Percentiles rank a stretch among this genome's conserved stretches.
Conservation (phyloP, 1,284 basidiomycete genomes). For the Wolfiporia cocos region DNA sequence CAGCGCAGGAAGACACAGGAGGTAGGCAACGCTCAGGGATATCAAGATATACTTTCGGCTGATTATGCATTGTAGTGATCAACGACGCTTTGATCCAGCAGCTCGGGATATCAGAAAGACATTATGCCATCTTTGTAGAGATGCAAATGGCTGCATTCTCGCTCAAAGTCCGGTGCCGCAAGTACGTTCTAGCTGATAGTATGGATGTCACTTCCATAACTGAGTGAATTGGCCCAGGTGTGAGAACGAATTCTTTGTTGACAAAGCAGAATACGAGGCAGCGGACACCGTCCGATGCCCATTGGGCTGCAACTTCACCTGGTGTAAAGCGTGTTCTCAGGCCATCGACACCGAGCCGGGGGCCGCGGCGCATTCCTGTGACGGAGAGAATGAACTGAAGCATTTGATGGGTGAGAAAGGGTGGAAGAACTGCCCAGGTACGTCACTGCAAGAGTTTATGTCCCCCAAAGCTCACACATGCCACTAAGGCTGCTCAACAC, state of each 20-base stretch:
- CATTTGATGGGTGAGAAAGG: slow-evolving; percentile 43
- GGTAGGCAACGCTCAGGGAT: slow-evolving; percentile 19
- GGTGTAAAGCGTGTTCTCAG: slow-evolving; percentile 50
- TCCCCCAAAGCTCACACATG: background rate
- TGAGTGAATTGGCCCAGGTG: slow-evolving; percentile 30
- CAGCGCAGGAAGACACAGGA: slow-evolving; percentile 28
- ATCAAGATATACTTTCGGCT: background rate
- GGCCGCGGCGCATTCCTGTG: slow-evolving; percentile 45
- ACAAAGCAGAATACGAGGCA: slow-evolving; percentile 40
- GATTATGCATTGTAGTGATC: slow-evolving; percentile 31
- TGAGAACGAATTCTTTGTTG: slow-evolving; percentile 38
- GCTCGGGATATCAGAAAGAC: slow-evolving; percentile 42
- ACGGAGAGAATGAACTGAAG: slow-evolving; percentile 47
- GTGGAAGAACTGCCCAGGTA: slow-evolving; percentile 55
- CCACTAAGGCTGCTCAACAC: slow-evolving; percentile 46
- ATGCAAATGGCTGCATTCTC: slow-evolving; percentile 49
- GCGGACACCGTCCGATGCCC: slow-evolving; percentile 36
- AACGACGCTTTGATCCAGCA: slow-evolving; percentile 35
- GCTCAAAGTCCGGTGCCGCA: slow-evolving; percentile 44
- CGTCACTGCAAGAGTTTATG: slow-evolving; percentile 5
- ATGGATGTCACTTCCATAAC: background rate
- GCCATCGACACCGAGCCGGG: slow-evolving; percentile 32
- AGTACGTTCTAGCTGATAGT: slow-evolving; percentile 23
- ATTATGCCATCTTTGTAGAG: slow-evolving; percentile 43
- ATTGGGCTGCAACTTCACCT: slow-evolving; percentile 36